Evolutionary conservation across 331 rosid genomes (phyloP).

Genomic region (Arachis monticola): DNA sequence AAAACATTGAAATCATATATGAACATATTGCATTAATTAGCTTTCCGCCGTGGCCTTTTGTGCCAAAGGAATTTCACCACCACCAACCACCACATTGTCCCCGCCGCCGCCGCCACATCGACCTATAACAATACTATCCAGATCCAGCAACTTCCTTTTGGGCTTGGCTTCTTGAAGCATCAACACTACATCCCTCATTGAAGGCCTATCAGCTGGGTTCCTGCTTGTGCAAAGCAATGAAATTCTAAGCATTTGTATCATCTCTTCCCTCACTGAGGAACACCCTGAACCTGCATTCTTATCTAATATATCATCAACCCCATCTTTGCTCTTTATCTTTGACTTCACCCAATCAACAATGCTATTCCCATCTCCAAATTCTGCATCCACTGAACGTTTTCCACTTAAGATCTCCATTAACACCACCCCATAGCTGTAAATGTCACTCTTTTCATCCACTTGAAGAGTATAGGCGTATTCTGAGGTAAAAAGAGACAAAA

Average conservation of each 20-base stretch:
- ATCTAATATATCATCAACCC: conserved; percentile 60
- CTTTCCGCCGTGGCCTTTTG: conserved; percentile 58
- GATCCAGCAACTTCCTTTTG: conserved; percentile 60
- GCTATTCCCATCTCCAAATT: conserved; percentile 90
- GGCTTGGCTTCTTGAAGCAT: conserved; percentile 91
- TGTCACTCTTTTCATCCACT: conserved; percentile 97
- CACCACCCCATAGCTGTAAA: conserved; percentile 90
- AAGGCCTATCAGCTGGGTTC: conserved; percentile 81
- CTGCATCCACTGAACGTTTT: conserved; percentile 64
- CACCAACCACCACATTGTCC: conserved; percentile 36
- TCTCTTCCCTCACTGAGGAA: conserved; percentile 67
- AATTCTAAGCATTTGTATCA: conserved; percentile 88
- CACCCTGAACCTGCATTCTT: conserved; percentile 78
- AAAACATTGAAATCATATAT: conserved; percentile 29
- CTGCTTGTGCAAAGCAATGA: conserved; percentile 86
- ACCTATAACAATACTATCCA: conserved; percentile 23
- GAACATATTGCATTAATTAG: conserved; percentile 45
- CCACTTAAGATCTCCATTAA: conserved; percentile 83
- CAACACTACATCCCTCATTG: conserved; percentile 91
- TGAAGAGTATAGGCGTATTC: conserved; percentile 93
- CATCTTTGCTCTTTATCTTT: conserved; percentile 65
- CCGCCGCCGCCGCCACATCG: conserved; percentile 28
- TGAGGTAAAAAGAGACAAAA: conserved; percentile 38
- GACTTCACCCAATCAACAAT: conserved; percentile 86
- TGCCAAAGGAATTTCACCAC: conserved; percentile 54